These are phyloP conservation scores for Delonix regia DNA, from an alignment of 306 rosid species.

Conservation along the genomic window DNA sequence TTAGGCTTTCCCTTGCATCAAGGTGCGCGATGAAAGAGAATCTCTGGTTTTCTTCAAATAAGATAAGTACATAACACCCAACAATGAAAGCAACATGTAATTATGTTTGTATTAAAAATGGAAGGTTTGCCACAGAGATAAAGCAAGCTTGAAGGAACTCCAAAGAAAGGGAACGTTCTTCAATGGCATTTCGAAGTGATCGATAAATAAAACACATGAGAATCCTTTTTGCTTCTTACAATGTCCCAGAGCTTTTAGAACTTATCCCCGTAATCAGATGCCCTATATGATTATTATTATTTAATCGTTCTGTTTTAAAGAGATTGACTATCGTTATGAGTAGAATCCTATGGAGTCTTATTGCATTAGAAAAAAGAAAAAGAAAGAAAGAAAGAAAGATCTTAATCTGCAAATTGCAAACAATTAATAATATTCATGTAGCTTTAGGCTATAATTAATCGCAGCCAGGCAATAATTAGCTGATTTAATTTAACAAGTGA, in stretches of 20 bases:
- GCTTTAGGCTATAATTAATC: background rate
- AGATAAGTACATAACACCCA: constrained; percentile 60
- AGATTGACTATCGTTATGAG: constrained; percentile 8
- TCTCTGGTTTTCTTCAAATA: constrained; percentile 54
- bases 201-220: constrained; percentile 24
- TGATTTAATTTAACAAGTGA: background rate
- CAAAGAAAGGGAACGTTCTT: constrained; percentile 57
- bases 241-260: constrained; percentile 25
- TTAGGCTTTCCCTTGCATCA: constrained; percentile 75
- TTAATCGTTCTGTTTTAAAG: constrained; percentile 2
- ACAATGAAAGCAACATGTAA: constrained; percentile 48
- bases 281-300: background rate
- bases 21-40: constrained; percentile 49
- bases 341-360: constrained; percentile 39
- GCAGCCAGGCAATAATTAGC: background rate
- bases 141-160: constrained; percentile 61
- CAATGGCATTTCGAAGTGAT: constrained; percentile 44
- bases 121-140: constrained; percentile 16
- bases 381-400: too few species aligned
- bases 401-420: background rate
- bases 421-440: background rate
- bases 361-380: background rate
- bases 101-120: background rate
- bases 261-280: background rate
- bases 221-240: constrained; percentile 42